phyloP scores from a whole-genome alignment of 129 eudicot species.

The Mikania micrantha region DNA sequence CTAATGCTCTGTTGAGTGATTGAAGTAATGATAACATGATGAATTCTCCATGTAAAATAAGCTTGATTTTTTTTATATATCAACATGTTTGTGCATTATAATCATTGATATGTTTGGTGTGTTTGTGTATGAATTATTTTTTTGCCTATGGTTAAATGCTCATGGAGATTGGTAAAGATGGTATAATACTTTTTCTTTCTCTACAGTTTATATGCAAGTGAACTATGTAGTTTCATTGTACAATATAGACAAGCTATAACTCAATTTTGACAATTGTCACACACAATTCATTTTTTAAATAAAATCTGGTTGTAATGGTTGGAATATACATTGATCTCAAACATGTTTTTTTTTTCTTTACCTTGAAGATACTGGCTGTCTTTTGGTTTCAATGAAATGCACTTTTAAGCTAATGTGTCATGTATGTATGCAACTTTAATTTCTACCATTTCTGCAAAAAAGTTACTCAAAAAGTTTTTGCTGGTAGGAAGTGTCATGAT shows the following conservation, averaged over 20 bases:
- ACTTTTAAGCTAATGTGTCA: not conserved
- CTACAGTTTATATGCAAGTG: not conserved
- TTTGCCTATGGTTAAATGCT: too few relatives aligned
- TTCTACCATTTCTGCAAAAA: not conserved
- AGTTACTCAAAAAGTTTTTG: not conserved
- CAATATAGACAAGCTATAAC: not conserved
- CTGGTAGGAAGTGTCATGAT: not conserved
- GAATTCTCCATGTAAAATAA: too few relatives aligned
- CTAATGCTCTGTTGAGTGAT: too few relatives aligned
- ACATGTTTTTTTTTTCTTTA: not conserved
- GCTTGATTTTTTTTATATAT: too few relatives aligned
- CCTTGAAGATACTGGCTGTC: not conserved
- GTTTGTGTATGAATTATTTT: too few relatives aligned
- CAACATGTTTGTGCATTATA: too few relatives aligned
- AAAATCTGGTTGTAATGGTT: not conserved
- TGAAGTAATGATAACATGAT: too few relatives aligned
- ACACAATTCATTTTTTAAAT: not conserved
- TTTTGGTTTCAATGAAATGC: not conserved
- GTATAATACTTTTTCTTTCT: too few relatives aligned
- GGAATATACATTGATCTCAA: not conserved
- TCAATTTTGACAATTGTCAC: not conserved
- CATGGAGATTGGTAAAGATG: too few relatives aligned
- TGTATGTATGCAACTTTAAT: not conserved
- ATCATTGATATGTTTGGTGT: too few relatives aligned
- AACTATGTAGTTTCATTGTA: not conserved